A percentile compares a stretch with the other conserved stretches of the same genome.
Evolutionary conservation across 306 rosid genomes (phyloP).

Genomic region (Cicer bijugum): DNA sequence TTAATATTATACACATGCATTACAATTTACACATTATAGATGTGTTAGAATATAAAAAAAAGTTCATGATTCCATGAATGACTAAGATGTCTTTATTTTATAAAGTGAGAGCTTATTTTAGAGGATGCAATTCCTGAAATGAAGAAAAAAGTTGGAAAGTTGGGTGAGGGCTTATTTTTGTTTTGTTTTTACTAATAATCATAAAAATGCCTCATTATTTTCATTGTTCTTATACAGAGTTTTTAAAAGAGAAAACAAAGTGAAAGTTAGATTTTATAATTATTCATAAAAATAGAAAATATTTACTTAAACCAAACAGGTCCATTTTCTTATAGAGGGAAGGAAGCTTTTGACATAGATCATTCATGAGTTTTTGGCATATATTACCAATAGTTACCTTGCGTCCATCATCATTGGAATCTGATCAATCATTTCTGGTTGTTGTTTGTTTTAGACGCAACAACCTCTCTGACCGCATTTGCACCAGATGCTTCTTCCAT

Average conservation of each 20-base stretch:
- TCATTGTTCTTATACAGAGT: background rate
- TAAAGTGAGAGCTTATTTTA: background rate
- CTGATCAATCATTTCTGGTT: constrained; percentile 38
- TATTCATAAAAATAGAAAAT: background rate
- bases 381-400: constrained; percentile 26
- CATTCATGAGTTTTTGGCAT: constrained; percentile 21
- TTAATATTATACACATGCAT: background rate
- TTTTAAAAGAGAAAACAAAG: background rate
- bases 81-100: background rate
- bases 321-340: constrained; percentile 1
- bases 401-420: constrained; percentile 22
- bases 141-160: background rate
- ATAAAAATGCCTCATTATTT: background rate
- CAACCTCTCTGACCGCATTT: constrained; percentile 49
- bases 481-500: constrained; percentile 69
- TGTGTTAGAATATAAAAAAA: background rate
- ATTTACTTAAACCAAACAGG: background rate
- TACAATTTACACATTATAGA: background rate
- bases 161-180: background rate
- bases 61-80: background rate
- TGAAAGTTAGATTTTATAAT: background rate
- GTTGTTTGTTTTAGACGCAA: constrained; percentile 55
- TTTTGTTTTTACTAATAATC: background rate
- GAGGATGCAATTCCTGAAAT: too few relatives aligned
- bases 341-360: constrained; percentile 19